A percentile compares a stretch with the other conserved stretches of the same genome.
These are phyloP conservation scores for Paxillus rubicundulus DNA, from an alignment of 768 basidiomycete species.

Conservation along the genomic window DNA sequence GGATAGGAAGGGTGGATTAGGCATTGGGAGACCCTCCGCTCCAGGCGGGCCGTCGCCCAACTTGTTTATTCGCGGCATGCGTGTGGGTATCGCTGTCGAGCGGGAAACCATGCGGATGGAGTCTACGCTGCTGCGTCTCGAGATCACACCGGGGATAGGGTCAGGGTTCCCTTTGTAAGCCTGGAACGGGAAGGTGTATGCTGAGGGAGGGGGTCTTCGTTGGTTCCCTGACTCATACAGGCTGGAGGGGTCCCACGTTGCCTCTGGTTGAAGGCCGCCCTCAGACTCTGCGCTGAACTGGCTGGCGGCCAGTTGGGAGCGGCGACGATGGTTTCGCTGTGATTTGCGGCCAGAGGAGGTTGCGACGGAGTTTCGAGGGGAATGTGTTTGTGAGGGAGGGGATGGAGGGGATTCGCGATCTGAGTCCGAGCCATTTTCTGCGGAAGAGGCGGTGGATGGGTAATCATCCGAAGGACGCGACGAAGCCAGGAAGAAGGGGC, in stretches of 20 bases:
- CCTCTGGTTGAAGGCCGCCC: constrained; percentile 12
- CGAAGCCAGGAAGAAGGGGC: constrained; percentile 37
- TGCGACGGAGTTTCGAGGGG: constrained; percentile 15
- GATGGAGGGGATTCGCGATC: constrained; percentile 26
- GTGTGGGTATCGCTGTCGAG: constrained; percentile 20
- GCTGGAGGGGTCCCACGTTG: constrained; percentile 14
- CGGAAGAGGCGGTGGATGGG: constrained; percentile 15
- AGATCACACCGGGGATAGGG: constrained; percentile 46
- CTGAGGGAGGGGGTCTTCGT: constrained; percentile 38
- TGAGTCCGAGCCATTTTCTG: constrained; percentile 31
- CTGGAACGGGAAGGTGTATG: constrained; percentile 53
- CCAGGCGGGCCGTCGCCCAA: constrained; percentile 14
- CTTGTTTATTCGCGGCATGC: constrained; percentile 18
- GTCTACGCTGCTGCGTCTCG: constrained; percentile 44
- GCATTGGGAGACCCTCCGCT: constrained; percentile 33
- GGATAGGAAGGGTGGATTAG: constrained; percentile 48
- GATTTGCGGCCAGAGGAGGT: constrained; percentile 15
- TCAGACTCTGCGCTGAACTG: constrained; percentile 16
- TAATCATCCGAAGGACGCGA: constrained; percentile 20
- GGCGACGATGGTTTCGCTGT: constrained; percentile 22
- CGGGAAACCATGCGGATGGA: constrained; percentile 31
- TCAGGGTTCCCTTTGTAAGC: constrained; percentile 67
- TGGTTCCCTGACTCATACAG: constrained; percentile 6
- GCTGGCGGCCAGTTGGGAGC: constrained; percentile 22
- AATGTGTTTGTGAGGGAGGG: constrained; percentile 11